phyloP scores from a whole-genome alignment of 345 rosid genomes.

The Euclidium syriacum region DNA sequence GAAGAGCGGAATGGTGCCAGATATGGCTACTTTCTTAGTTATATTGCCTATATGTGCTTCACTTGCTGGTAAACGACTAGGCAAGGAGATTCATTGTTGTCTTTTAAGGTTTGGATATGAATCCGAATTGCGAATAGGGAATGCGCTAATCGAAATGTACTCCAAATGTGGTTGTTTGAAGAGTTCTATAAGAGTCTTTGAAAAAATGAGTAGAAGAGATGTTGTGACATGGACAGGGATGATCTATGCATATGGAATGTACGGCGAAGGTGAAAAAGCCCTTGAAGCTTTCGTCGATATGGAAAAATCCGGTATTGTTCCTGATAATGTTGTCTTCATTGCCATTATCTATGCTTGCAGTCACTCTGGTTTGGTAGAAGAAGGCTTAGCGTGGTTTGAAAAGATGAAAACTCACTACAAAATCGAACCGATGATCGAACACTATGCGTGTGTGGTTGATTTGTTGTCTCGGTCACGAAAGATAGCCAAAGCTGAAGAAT shows the following conservation, averaged over 20 bases:
- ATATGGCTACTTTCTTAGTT: slow-evolving; percentile 35
- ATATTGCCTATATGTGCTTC: slow-evolving; percentile 42
- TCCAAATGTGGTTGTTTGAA: slow-evolving; percentile 46
- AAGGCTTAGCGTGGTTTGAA: slow-evolving; percentile 40
- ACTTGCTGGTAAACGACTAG: slow-evolving; percentile 41
- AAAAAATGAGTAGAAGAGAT: slow-evolving; percentile 39
- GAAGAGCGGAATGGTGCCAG: slow-evolving; percentile 32
- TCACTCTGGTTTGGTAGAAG: slow-evolving; percentile 51
- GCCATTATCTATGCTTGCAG: slow-evolving; percentile 50
- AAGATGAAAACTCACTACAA: slow-evolving; percentile 36
- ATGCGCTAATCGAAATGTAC: slow-evolving; percentile 54
- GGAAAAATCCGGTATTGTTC: slow-evolving; percentile 39
- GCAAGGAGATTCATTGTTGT: slow-evolving; percentile 48
- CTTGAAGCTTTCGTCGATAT: slow-evolving; percentile 36
- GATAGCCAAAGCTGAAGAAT: slow-evolving; percentile 34
- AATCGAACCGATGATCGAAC: slow-evolving; percentile 35
- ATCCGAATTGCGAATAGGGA: slow-evolving; percentile 32
- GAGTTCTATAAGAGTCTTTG: slow-evolving; percentile 31
- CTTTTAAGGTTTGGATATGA: slow-evolving; percentile 38
- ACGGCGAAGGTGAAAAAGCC: slow-evolving; percentile 45
- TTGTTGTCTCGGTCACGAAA: slow-evolving; percentile 36
- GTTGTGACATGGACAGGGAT: slow-evolving; percentile 54
- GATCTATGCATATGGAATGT: slow-evolving; percentile 48
- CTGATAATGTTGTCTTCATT: slow-evolving; percentile 43
- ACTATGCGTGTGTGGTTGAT: slow-evolving; percentile 42